A percentile compares a stretch with the other conserved stretches of the same genome.
These are phyloP conservation scores for Ehretia macrophylla DNA, from an alignment of 257 asterid species.

Conservation along the genomic window DNA sequence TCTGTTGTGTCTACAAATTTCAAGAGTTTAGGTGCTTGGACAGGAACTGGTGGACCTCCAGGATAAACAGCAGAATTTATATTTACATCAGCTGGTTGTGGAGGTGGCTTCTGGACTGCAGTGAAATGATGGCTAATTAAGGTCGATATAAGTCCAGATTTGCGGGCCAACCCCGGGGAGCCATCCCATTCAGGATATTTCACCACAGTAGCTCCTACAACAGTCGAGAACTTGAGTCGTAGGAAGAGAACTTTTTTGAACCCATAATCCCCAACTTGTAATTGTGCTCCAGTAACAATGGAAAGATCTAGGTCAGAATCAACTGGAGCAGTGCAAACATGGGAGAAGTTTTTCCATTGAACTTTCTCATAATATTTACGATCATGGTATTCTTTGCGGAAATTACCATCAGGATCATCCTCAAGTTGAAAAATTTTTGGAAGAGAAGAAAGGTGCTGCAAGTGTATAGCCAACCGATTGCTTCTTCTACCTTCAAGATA, in stretches of 20 bases:
- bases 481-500: constrained; percentile 94
- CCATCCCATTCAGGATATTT: constrained; percentile 97
- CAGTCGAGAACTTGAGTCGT: constrained; percentile 67
- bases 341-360: constrained; percentile 96
- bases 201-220: constrained; percentile 56
- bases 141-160: constrained; percentile 93
- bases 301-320: constrained; percentile 84
- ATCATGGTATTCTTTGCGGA: constrained; percentile 54
- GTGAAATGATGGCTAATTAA: constrained; percentile 87
- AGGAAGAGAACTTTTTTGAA: constrained; percentile 81
- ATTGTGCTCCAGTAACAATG: constrained; percentile 82
- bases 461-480: constrained; percentile 88
- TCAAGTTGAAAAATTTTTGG: constrained; percentile 75
- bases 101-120: constrained; percentile 69
- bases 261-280: constrained; percentile 73
- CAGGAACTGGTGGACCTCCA: constrained; percentile 89
- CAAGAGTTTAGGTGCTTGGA: constrained; percentile 70
- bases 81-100: constrained; percentile 85
- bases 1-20: constrained; percentile 86
- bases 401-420: constrained; percentile 65
- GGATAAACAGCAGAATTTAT: constrained; percentile 93
- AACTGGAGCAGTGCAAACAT: constrained; percentile 92
- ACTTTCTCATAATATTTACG: constrained; percentile 81
- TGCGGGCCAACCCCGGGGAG: constrained; percentile 80
- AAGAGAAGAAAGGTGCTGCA: constrained; percentile 93